phyloP scores from a whole-genome alignment of 2,329 filamentous ascomycete species.

The Tolypocladium pustulatum region DNA sequence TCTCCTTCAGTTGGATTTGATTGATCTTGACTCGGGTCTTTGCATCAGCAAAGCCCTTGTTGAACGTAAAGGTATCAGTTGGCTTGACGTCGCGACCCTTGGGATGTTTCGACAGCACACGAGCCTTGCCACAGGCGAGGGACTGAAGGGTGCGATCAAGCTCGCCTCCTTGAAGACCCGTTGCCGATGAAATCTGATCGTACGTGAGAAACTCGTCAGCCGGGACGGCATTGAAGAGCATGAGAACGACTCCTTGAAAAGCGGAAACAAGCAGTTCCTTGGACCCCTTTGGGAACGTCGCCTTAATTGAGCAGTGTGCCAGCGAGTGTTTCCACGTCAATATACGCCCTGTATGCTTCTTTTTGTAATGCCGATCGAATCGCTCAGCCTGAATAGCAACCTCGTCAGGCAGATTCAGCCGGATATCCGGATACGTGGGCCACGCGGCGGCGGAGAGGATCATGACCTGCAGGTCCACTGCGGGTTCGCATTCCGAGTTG shows the following conservation, averaged over 20 bases:
- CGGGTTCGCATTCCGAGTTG: slow-evolving; percentile 33
- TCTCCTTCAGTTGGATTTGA: slow-evolving; percentile 95
- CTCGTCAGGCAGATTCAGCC: slow-evolving; percentile 62
- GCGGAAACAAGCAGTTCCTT: slow-evolving; percentile 89
- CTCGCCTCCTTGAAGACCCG: slow-evolving; percentile 65
- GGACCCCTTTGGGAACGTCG: slow-evolving; percentile 63
- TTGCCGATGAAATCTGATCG: slow-evolving; percentile 61
- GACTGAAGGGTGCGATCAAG: slow-evolving; percentile 88
- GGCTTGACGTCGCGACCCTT: slow-evolving; percentile 69
- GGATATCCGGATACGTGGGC: slow-evolving; percentile 75
- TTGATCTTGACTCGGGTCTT: slow-evolving; percentile 97
- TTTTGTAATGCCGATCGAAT: slow-evolving; percentile 79
- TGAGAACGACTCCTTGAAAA: slow-evolving; percentile 82
- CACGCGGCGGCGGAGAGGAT: slow-evolving; percentile 87
- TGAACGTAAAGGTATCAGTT: slow-evolving; percentile 79
- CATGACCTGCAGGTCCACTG: slow-evolving; percentile 64
- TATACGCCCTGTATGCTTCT: slow-evolving; percentile 78
- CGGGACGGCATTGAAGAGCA: slow-evolving; percentile 71
- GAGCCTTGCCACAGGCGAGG: slow-evolving; percentile 80
- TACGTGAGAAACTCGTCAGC: slow-evolving; percentile 59
- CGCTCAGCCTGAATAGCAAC: slow-evolving; percentile 67
- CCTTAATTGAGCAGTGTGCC: slow-evolving; percentile 81
- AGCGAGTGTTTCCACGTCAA: slow-evolving; percentile 88
- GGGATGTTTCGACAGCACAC: slow-evolving; percentile 76
- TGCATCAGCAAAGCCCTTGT: slow-evolving; percentile 63